Evolutionary conservation across 371 early-diverging fungal genomes (phyloP), one percentile per base, ranked within the genome.

Genomic region (Lichtheimia hyalospora): DNA sequence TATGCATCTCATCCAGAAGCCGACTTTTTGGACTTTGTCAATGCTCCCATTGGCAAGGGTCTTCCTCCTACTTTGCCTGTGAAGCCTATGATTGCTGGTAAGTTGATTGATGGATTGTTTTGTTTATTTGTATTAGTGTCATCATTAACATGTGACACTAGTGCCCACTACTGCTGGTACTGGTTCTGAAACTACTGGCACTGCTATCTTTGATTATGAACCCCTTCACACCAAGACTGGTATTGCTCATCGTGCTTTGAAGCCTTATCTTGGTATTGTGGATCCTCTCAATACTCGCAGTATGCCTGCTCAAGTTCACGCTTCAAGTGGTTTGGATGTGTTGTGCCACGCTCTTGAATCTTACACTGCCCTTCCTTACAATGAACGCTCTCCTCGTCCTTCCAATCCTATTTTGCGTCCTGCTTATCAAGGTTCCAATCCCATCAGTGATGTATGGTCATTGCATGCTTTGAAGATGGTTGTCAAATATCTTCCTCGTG

Each of bases 1-100:
- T 94, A 93, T 70, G 78, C 84, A 27, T 77, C 86, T 44, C 91
- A 92, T 67, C 90, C 90, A 13, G 89, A 94, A 14, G 92, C 89
- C 4, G 93, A 92, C 49, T 86, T 95, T 49, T 70, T 94, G 64
- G 96, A 94, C 68, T 95, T 95, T 73, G 96, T 95, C 61, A 95
- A 95, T 68, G 91, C 93, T 0, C 96, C 96, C n/a, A 91, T 95
- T 70, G 96, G 96, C 57, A 90, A 89, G 70, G 93, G 93, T 16
- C 72, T 81, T 42, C 85, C 91, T 4, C 84, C 92, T 28, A 79
- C 83, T 68, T 88, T 89, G 65, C 69, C 84, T 21, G 74, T 95
- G 60, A 79, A 84, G 62, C 94, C 95, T 12, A 74, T 95, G 66
- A 91, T 95, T 69, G 91, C 91, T 51, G 82, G 86, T 88, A 76